Evolutionary conservation across 768 basidiomycete species (phyloP), one percentile per base, ranked within the genome.

Genomic region (Cyclocybe aegerita): DNA sequence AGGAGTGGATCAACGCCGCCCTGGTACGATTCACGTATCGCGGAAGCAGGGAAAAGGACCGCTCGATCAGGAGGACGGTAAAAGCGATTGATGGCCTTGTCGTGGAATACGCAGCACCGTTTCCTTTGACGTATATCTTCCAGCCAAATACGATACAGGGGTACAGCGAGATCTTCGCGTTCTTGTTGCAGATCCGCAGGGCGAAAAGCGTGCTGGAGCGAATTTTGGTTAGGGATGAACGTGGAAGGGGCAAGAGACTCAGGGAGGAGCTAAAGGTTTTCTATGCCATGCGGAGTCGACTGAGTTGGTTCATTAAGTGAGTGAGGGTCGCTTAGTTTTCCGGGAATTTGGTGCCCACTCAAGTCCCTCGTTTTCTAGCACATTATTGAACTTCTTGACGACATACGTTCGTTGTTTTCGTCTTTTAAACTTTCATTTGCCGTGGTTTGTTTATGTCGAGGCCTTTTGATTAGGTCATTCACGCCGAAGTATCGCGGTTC

Each of bases 261-360:
- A 70, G 65, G 33, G 70, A 68, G 15, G 82, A 83, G 46, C 49
- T 86, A 59, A 91, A 89, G 67, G 75, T 75, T 10, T 84, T 92
- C 57, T 90, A 89, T 62, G 86, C 86, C 0, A 79, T 90, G 75
- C 70, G 90, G 54, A 82, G 84, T 56, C 83, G 85, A 48, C 58
- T 93, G 51, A 86, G 86, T 50, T 93, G 91, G 91, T 88, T 92
- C 57, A 78, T 88, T 63, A 90, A 88, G 90, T 91, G 60, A 58
- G 86, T 76, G n/a, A 12, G 16, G 7, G 12, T n/a, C 14, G 31
- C 32, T 46, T 35, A 29, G 30, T 38, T 53, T 14, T 16, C 15
- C n/a, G 7, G 4, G 10, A 4, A 46, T 39, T 39, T 8, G 23
- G 23, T 32, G n/a, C 39, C 17, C 14, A 38, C 35, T 15, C 42